Percentiles rank a stretch among this genome's conserved stretches.
phyloP scores from a whole-genome alignment of 164 flowering plant species.

The Chimonanthus salicifolius region DNA sequence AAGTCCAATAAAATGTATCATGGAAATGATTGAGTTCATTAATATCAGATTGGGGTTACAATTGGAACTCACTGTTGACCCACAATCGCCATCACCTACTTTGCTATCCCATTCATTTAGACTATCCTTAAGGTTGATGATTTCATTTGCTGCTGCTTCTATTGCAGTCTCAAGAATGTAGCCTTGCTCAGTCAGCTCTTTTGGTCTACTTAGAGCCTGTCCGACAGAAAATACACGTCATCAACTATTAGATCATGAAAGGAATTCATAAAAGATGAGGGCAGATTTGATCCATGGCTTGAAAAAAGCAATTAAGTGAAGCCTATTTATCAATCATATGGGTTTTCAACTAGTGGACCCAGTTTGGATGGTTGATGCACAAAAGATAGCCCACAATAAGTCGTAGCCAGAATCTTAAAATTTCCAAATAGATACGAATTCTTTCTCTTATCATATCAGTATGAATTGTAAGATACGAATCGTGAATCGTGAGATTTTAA shows the following conservation, averaged over 20 bases:
- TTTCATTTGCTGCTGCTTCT: conserved; percentile 72
- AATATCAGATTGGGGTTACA: not conserved
- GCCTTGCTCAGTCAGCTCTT: conserved; percentile 52
- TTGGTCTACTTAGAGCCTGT: conserved; percentile 53
- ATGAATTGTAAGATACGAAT: no score
- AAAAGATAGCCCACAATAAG: no score
- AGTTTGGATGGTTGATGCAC: no score
- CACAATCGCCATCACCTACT: conserved; percentile 99
- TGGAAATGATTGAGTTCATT: not conserved
- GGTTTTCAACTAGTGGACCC: no score
- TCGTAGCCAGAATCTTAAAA: no score
- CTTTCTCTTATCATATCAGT: no score
- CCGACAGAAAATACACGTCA: conserved; percentile 5
- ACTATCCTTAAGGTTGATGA: conserved; percentile 54
- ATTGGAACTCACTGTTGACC: conserved; percentile 67
- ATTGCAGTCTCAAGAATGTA: conserved; percentile 71
- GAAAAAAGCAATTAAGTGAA: no score
- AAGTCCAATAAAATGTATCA: conserved; percentile 5
- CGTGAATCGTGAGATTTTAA: no score
- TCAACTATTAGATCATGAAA: not conserved
- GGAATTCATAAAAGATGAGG: not conserved
- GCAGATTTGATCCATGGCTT: not conserved
- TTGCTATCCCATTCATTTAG: conserved; percentile 87
- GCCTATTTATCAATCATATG: no score
- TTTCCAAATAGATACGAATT: no score